phyloP scores from a whole-genome alignment of 2,329 filamentous ascomycete species.

The Sporothrix euskadiensis region DNA sequence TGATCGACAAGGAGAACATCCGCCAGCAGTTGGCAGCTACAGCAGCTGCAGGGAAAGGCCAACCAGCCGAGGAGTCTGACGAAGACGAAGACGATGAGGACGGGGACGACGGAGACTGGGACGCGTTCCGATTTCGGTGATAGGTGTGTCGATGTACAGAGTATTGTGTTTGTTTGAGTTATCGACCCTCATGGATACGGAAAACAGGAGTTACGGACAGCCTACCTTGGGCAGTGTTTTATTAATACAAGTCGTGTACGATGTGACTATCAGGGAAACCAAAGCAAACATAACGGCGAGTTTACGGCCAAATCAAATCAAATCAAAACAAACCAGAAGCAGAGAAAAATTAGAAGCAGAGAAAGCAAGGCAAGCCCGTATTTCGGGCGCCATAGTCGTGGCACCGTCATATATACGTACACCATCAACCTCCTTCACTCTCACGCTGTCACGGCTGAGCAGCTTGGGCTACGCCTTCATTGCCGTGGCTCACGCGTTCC shows the following conservation, averaged over 20 bases:
- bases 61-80: conserved; percentile 43
- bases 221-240: not conserved
- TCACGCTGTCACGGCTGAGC: not conserved
- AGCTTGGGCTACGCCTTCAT: conserved; percentile 29
- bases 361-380: not conserved
- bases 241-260: not conserved
- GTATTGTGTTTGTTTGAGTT: not conserved
- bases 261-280: not conserved
- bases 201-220: conserved; percentile 5
- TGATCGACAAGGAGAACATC: conserved; percentile 28
- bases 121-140: conserved; percentile 56
- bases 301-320: not conserved
- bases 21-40: conserved; percentile 34
- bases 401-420: not conserved
- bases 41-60: conserved; percentile 43
- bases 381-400: not conserved
- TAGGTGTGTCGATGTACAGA: conserved; percentile 5
- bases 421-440: not conserved
- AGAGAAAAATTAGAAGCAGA: not conserved
- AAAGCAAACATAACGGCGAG: not conserved
- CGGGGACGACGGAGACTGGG: conserved; percentile 58
- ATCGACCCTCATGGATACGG: not conserved
- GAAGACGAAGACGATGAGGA: conserved; percentile 48
- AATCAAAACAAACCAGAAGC: not conserved
- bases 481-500: conserved; percentile 58